phyloP scores from a whole-genome alignment of 768 basidiomycete genomes.

The Tremella mesenterica region DNA sequence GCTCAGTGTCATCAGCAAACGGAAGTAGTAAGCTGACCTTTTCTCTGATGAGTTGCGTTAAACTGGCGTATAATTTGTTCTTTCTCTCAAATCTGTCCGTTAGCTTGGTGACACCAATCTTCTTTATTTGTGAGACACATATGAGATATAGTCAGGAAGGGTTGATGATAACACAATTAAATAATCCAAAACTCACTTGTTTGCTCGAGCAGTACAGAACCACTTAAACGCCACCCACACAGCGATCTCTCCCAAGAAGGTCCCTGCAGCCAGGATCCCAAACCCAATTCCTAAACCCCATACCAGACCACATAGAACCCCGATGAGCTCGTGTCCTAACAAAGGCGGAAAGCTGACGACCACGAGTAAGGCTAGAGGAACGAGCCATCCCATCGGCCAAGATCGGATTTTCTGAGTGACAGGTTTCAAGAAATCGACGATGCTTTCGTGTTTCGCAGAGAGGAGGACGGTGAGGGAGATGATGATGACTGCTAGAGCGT shows the following conservation, averaged over 20 bases:
- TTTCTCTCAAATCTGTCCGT: slow-evolving; percentile 34
- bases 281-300: slow-evolving; percentile 36
- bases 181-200: slow-evolving; percentile 11
- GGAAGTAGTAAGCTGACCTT: slow-evolving; percentile 24
- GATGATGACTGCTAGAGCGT: slow-evolving; percentile 25
- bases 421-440: slow-evolving; percentile 31
- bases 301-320: slow-evolving; percentile 35
- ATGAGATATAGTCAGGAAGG: neutral
- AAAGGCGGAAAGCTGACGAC: slow-evolving; percentile 38
- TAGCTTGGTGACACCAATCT: neutral
- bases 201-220: slow-evolving; percentile 36
- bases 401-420: slow-evolving; percentile 18
- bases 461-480: slow-evolving; percentile 29
- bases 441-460: slow-evolving; percentile 29
- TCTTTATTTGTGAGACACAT: neutral
- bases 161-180: slow-evolving; percentile 13
- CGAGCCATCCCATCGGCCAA: slow-evolving; percentile 39
- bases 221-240: slow-evolving; percentile 41
- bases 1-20: neutral
- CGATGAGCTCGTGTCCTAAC: slow-evolving; percentile 36
- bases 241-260: slow-evolving; percentile 38
- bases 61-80: slow-evolving; percentile 39
- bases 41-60: slow-evolving; percentile 38
- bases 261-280: slow-evolving; percentile 38
- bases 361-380: slow-evolving; percentile 27